phyloP scores from a whole-genome alignment of 2,329 filamentous ascomycete species.

The Neoarthrinium moseri region DNA sequence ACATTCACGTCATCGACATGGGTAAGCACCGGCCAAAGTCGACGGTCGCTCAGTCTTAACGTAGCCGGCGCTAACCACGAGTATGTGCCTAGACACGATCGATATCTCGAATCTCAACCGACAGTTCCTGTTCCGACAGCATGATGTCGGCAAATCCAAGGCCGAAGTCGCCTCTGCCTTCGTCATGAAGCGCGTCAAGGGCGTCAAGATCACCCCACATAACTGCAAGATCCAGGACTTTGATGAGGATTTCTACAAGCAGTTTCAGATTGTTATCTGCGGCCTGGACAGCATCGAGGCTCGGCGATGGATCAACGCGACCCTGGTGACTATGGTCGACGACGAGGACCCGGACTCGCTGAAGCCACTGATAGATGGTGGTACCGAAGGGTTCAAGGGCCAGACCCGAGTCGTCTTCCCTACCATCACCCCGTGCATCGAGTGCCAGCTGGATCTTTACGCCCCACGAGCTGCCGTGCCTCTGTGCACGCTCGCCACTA shows the following conservation, averaged over 20 bases:
- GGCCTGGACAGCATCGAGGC: constrained; percentile 97
- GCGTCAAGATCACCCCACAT: constrained; percentile 89
- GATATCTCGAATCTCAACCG: constrained; percentile 98
- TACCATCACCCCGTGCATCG: constrained; percentile 91
- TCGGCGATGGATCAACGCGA: constrained; percentile 97
- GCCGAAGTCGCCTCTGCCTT: constrained; percentile 91
- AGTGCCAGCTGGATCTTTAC: constrained; percentile 98
- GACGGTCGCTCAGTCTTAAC: too few relatives aligned
- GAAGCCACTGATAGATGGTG: constrained; percentile 94
- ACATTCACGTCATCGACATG: constrained; percentile 99
- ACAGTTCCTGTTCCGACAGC: constrained; percentile 90
- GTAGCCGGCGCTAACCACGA: constrained; percentile 2
- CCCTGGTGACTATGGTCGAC: constrained; percentile 86
- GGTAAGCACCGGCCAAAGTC: constrained; percentile 43
- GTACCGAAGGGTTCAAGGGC: constrained; percentile 97
- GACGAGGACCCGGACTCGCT: constrained; percentile 77
- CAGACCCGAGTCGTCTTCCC: constrained; percentile 91
- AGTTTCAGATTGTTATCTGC: constrained; percentile 91
- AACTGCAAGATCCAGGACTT: constrained; percentile 97
- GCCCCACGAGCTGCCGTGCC: constrained; percentile 96
- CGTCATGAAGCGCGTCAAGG: constrained; percentile 84
- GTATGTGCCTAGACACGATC: constrained; percentile 71
- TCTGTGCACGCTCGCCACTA: constrained; percentile 92
- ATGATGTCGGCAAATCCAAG: constrained; percentile 91
- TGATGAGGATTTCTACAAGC: constrained; percentile 93